phyloP scores from a whole-genome alignment of 805 yeast species.

The Diddensiella transvaalensis region DNA sequence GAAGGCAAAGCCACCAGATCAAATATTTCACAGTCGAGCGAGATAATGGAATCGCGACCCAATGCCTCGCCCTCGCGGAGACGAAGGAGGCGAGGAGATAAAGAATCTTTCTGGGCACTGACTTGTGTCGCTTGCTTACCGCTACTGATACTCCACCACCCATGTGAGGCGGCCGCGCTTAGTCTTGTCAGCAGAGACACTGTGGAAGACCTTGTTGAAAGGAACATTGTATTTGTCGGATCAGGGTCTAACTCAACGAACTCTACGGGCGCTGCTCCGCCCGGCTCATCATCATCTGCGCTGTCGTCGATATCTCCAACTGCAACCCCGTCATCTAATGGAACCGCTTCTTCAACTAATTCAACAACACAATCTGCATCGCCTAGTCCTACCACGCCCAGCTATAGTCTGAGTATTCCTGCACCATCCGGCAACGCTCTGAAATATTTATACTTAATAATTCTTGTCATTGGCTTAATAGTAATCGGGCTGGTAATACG shows the following conservation, averaged over 20 bases:
- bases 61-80: too few relatives aligned
- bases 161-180: background rate
- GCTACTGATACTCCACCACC: too few relatives aligned
- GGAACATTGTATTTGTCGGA: conserved; percentile 9
- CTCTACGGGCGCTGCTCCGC: conserved; percentile 3
- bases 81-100: too few relatives aligned
- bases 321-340: background rate
- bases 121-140: too few relatives aligned
- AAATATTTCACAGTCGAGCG: too few relatives aligned
- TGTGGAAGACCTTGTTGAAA: background rate
- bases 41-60: too few relatives aligned
- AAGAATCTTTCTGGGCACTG: too few relatives aligned
- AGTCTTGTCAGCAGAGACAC: background rate
- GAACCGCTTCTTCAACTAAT: conserved; percentile 3
- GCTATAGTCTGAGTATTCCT: conserved; percentile 16
- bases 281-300: conserved; percentile 2
- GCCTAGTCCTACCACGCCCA: conserved; percentile 10
- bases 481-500: conserved; percentile 20
- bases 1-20: too few relatives aligned
- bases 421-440: conserved; percentile 16
- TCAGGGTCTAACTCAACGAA: background rate
- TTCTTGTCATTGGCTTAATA: conserved; percentile 21
- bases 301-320: conserved; percentile 3
- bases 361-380: conserved; percentile 1
- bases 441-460: conserved; percentile 23